Conservation (phyloP, 805 yeast species). For the Candida maris region DNA sequence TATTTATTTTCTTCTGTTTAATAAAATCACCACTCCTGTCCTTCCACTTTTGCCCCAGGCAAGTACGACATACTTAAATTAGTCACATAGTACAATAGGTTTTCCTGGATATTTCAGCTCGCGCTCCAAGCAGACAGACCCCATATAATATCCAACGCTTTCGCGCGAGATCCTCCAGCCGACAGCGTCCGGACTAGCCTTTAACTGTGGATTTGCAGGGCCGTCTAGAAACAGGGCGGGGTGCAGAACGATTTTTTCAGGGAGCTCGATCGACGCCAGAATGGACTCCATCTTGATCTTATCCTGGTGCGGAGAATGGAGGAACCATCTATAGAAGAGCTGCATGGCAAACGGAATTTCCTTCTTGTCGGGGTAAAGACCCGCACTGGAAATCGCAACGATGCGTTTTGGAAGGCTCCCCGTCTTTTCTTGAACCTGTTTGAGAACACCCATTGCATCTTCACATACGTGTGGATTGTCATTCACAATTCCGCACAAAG, state of each 20-base stretch:
- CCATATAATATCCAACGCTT: neutral
- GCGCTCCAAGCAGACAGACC: neutral
- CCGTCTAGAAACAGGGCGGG: slow-evolving; percentile 1
- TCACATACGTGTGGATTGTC: neutral
- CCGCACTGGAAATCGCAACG: neutral
- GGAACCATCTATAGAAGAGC: neutral
- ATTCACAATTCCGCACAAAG: neutral
- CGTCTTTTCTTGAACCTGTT: neutral
- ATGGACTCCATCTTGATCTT: neutral
- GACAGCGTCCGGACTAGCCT: neutral
- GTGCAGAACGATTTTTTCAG: neutral
- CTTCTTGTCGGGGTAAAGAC: neutral
- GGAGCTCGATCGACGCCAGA: neutral
- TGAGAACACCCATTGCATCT: neutral
- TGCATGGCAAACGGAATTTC: neutral
- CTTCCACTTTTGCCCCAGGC: no score
- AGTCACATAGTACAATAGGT: neutral
- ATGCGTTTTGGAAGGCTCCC: neutral
- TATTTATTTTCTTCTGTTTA: no score
- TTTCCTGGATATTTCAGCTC: slow-evolving; percentile 1
- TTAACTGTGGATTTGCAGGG: neutral
- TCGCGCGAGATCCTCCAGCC: neutral
- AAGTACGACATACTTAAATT: no score
- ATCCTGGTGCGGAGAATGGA: neutral
- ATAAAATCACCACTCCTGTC: no score